Conservation (phyloP, 2,329 filamentous ascomycete genomes). For the Fusarium sp. region DNA sequence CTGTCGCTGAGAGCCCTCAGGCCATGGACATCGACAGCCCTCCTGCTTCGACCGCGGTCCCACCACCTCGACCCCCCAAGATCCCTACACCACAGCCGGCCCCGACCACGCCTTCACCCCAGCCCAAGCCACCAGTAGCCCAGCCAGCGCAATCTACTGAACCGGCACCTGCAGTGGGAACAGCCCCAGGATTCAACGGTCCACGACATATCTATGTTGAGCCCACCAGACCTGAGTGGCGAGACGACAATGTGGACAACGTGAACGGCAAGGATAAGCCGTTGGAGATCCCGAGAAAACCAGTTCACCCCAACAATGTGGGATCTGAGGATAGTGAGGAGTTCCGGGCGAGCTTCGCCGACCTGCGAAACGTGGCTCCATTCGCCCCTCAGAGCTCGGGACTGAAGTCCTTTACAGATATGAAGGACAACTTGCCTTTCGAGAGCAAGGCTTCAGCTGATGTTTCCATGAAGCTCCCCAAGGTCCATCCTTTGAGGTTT, state of each 20-base stretch:
- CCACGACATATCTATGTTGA: slow-evolving; percentile 69
- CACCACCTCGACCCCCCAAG: slow-evolving; percentile 36
- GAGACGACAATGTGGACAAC: slow-evolving; percentile 59
- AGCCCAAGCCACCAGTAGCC: slow-evolving; percentile 9
- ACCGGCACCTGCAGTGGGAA: neutral
- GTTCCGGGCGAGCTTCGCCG: slow-evolving; percentile 65
- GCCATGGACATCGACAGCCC: slow-evolving; percentile 76
- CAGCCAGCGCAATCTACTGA: slow-evolving; percentile 4
- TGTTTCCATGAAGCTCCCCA: slow-evolving; percentile 52
- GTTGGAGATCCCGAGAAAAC: slow-evolving; percentile 34
- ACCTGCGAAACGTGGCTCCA: slow-evolving; percentile 68
- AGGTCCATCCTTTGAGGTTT: slow-evolving; percentile 55
- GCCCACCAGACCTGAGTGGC: slow-evolving; percentile 70
- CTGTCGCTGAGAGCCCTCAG: slow-evolving; percentile 60
- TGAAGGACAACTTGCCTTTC: slow-evolving; percentile 69
- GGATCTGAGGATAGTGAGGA: slow-evolving; percentile 69
- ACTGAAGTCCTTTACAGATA: slow-evolving; percentile 65
- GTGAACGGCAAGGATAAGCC: slow-evolving; percentile 39
- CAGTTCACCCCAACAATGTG: slow-evolving; percentile 50
- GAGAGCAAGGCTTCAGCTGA: slow-evolving; percentile 62
- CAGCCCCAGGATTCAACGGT: slow-evolving; percentile 23
- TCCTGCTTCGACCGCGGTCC: slow-evolving; percentile 36
- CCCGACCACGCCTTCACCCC: slow-evolving; percentile 23
- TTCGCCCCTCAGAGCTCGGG: slow-evolving; percentile 62
- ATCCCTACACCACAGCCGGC: slow-evolving; percentile 24